Evolutionary conservation across 768 basidiomycete species (phyloP).

Genomic region (Astraeus odoratus): DNA sequence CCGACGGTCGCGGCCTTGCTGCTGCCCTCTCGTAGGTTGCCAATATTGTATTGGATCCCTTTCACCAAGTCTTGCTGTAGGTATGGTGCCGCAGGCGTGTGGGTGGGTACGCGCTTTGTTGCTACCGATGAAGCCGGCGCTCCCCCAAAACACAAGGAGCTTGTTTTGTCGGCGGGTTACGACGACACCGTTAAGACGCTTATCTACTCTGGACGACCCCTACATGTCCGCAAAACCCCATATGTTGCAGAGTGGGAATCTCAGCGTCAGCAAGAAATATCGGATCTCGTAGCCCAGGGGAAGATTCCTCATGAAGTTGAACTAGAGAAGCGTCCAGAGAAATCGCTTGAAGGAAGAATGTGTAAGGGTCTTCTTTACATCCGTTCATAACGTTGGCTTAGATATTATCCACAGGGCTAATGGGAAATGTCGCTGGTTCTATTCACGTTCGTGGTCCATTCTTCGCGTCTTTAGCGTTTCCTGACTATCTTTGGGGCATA

Average conservation of each 20-base stretch:
- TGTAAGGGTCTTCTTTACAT: conserved; percentile 38
- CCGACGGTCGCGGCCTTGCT: conserved; percentile 77
- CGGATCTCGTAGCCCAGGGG: conserved; percentile 50
- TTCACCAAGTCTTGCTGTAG: conserved; percentile 26
- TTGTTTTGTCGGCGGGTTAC: conserved; percentile 61
- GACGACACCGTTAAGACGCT: conserved; percentile 69
- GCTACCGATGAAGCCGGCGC: conserved; percentile 78
- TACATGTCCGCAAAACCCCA: conserved; percentile 74
- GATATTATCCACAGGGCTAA: conserved; percentile 45
- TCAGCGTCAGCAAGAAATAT: conserved; percentile 52
- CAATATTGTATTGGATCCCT: neutral
- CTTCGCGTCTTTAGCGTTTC: neutral
- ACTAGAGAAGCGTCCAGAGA: conserved; percentile 60
- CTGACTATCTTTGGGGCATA: conserved; percentile 3
- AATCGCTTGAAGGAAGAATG: conserved; percentile 47
- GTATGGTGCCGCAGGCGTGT: conserved; percentile 79
- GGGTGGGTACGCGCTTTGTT: conserved; percentile 86
- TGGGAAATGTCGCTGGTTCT: conserved; percentile 72
- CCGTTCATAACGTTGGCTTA: neutral
- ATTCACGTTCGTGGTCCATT: conserved; percentile 42
- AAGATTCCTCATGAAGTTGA: conserved; percentile 74
- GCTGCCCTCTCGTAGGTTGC: conserved; percentile 54
- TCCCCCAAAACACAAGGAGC: conserved; percentile 64
- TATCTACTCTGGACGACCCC: conserved; percentile 72
- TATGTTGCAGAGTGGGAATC: conserved; percentile 78